Base-by-base conservation (phyloP, 345 rosid species). In the Eucalyptus sp. region DNA sequence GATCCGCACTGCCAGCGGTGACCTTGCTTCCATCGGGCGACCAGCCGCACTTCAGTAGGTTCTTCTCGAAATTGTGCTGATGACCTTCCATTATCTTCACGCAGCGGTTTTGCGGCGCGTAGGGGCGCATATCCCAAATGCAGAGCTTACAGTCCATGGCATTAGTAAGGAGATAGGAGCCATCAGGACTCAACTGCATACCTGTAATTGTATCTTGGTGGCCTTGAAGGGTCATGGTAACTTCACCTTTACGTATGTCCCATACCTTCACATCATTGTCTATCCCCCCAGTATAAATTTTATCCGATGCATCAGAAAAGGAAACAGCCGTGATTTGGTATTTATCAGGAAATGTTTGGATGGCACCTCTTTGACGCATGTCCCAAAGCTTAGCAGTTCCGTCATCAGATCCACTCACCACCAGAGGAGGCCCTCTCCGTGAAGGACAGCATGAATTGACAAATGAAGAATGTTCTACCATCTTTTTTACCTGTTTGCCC, bases 361-460 rank as follows among this genome's bases (percentile, higher is more conserved):
- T 97, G n/a, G 99, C 99, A 91, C 99, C 99, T 88, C 99, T 92
- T 92, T 97, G 99, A 89, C 99, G 96, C 98, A 98, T 94, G 89
- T 98, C 99, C 99, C 99, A 98, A 37, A 98, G 97, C 91, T 97
- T 98, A 44, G 99, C 99, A 88, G 99, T 97, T 91, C 99, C 99
- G 60, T 97, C 98, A 89, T 96, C 99, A 8, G 99, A 97, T 22
- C 99, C 99, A 88, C 99, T 97, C 64, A 97, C 96, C 90, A 97
- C 94, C 10, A 98, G 97, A 6, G 97, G 99, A 15, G 97, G 97
- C 79, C 99, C 99, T 92, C 99, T 93, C 85, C 98, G 93, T 2
- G 99, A 94, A 86, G 97, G 95, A 89, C 99, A 98, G 90, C 99
- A 98, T 7, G 99, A 94, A 89, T 98, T 98, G 91, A 97, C 99